phyloP scores from a whole-genome alignment of 2,329 filamentous ascomycete genomes.

The Cordyceps militaris region DNA sequence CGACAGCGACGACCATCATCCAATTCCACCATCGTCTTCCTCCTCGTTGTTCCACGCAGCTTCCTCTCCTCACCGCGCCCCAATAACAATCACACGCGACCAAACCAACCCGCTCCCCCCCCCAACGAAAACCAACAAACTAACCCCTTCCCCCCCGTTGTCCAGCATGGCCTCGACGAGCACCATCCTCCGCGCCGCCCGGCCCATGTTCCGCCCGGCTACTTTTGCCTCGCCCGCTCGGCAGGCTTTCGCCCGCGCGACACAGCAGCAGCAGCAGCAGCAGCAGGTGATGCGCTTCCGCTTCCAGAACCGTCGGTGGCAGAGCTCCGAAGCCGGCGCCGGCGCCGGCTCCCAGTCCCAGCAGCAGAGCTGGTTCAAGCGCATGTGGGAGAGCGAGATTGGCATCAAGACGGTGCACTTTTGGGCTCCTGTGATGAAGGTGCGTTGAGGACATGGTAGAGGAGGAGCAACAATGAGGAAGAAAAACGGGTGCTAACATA shows the following conservation, averaged over 20 bases:
- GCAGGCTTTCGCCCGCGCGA: conserved; percentile 41
- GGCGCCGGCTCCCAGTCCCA: conserved; percentile 27
- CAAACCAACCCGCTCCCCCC: not conserved
- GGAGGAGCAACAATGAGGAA: not conserved
- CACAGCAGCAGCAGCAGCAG: conserved; percentile 30
- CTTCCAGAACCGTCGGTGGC: conserved; percentile 54
- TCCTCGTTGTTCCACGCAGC: too few species aligned
- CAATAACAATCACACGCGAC: too few species aligned
- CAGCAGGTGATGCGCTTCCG: conserved; percentile 33
- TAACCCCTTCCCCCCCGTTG: not conserved
- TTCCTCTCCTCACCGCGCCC: too few species aligned
- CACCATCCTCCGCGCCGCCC: conserved; percentile 46
- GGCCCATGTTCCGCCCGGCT: conserved; percentile 49
- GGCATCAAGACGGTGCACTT: conserved; percentile 95
- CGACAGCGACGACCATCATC: not conserved
- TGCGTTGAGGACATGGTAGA: conserved; percentile 13
- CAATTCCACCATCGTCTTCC: too few species aligned
- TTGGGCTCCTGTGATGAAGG: conserved; percentile 92
- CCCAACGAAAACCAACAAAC: not conserved
- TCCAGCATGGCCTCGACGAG: conserved; percentile 37
- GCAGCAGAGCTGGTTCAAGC: conserved; percentile 57
- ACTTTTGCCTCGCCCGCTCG: conserved; percentile 47
- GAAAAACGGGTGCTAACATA: conserved; percentile 26
- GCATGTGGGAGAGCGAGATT: conserved; percentile 75
- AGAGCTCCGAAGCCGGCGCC: conserved; percentile 55